These are phyloP conservation scores for Moesziomyces sp. DNA, from an alignment of 1,284 basidiomycete species.

Conservation along the genomic window DNA sequence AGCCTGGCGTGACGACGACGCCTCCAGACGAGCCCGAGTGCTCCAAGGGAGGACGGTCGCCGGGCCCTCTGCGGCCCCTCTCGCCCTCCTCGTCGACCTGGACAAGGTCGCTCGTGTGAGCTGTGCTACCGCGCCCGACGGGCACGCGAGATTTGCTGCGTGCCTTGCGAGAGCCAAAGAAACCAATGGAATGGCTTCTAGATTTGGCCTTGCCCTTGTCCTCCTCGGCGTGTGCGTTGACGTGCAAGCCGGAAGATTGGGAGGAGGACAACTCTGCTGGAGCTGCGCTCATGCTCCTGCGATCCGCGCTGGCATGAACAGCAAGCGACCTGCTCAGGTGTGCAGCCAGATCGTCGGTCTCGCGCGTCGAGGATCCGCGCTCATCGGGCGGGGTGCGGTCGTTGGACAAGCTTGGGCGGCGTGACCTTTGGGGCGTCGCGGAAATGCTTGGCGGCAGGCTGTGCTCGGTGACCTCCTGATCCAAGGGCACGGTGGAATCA, in stretches of 20 bases:
- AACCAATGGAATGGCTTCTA: slow-evolving; percentile 43
- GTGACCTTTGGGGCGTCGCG: slow-evolving; percentile 40
- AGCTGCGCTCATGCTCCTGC: slow-evolving; percentile 35
- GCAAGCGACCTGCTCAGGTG: slow-evolving; percentile 39
- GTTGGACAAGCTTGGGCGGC: slow-evolving; percentile 27
- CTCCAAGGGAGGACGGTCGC: slow-evolving; percentile 19
- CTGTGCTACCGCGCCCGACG: slow-evolving; percentile 7
- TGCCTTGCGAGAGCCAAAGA: slow-evolving; percentile 44
- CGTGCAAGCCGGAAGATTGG: slow-evolving; percentile 1
- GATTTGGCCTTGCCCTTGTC: slow-evolving; percentile 39
- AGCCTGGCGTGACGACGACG: slow-evolving; percentile 33
- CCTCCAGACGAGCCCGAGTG: slow-evolving; percentile 16
- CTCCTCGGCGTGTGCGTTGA: slow-evolving; percentile 13
- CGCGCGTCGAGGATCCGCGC: neutral
- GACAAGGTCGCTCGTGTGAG: slow-evolving; percentile 33
- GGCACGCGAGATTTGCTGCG: slow-evolving; percentile 41
- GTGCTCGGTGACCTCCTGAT: slow-evolving; percentile 31
- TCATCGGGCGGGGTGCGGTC: slow-evolving; percentile 20
- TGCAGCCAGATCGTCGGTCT: slow-evolving; percentile 31
- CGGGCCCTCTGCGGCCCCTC: slow-evolving; percentile 28
- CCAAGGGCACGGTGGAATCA: slow-evolving; percentile 4
- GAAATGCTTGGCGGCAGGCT: slow-evolving; percentile 35
- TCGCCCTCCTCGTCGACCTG: slow-evolving; percentile 45
- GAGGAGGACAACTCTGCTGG: slow-evolving; percentile 15
- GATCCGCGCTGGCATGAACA: slow-evolving; percentile 20